Evolutionary conservation across 2,329 filamentous ascomycete genomes (phyloP), one percentile per base, ranked within the genome.

Genomic region (Acephala macrosclerotiorum): DNA sequence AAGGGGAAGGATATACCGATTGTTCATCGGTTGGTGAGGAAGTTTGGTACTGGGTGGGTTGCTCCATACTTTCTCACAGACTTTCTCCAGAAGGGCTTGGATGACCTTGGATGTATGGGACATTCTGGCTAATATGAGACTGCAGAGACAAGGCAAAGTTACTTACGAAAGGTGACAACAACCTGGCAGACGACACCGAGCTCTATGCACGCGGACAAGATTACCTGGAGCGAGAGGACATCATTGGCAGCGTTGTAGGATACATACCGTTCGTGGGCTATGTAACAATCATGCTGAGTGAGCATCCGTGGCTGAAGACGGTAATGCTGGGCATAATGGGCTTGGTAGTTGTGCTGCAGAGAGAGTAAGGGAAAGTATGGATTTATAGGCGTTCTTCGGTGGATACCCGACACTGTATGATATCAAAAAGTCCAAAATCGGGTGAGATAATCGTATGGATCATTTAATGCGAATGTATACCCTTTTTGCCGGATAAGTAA

Each of bases 151-250:
- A 83, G 59, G 87, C 87, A n/a, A 83, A 93, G 76, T 87, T 99
- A 22, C 87, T 99, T 64, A 99, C 96, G 38, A 99, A 99, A 81
- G 96, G 96, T 71, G 96, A 99, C 81, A 99, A 98, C 84, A 99
- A 99, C 78, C 80, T 88, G 8, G 92, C 93, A 49, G 95, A 98
- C 79, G 96, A 99, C 78, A 97, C 93, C 18, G 94, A 97, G 77
- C 85, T 91, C 20, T 97, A 97, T 78, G 94, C 96, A 2, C 83
- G 84, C 45, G 93, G 91, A 20, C 95, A 99, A 80, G 92, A 93
- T 76, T 97, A 93, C 77, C 84, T 99, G 55, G 89, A 91, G 77
- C 87, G 96, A 66, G 87, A 91, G 76, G 95, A 98, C 76, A 94
- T 99, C 63, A 93, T 99, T 64, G 96, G 96, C 55, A 97, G 92